Evolutionary conservation across 2,329 filamentous ascomycete genomes (phyloP).

Genomic region (Alternaria sp.): DNA sequence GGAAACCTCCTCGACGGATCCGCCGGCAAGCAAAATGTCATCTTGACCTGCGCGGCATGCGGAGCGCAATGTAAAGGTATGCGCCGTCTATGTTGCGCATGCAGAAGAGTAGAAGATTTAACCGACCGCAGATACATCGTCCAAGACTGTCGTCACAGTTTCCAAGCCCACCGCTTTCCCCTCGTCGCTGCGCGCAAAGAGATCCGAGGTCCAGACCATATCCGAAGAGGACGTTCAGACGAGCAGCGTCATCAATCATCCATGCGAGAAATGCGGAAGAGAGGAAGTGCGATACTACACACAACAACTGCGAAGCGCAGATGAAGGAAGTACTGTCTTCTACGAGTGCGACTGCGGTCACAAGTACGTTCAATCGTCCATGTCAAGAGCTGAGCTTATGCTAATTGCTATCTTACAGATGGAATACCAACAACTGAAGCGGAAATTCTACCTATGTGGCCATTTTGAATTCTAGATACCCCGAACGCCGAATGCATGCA

Average conservation of each 20-base stretch:
- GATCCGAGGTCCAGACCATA: constrained; percentile 82
- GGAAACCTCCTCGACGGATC: constrained; percentile 87
- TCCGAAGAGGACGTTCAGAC: constrained; percentile 78
- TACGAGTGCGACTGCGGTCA: constrained; percentile 87
- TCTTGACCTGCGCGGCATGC: constrained; percentile 84
- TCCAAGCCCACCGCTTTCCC: constrained; percentile 93
- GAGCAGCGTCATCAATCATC: constrained; percentile 70
- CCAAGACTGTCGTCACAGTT: constrained; percentile 77
- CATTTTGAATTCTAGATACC: constrained; percentile 18
- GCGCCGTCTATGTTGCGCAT: not conserved
- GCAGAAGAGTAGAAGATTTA: not conserved
- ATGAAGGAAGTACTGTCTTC: constrained; percentile 93
- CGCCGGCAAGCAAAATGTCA: constrained; percentile 75
- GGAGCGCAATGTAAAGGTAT: constrained; percentile 62
- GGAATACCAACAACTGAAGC: constrained; percentile 68
- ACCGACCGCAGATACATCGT: constrained; percentile 44
- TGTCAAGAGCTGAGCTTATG: constrained; percentile 7
- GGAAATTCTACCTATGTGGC: constrained; percentile 26
- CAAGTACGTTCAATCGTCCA: constrained; percentile 64
- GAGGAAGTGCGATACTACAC: constrained; percentile 85
- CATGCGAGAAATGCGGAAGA: constrained; percentile 80
- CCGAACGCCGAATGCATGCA: constrained; percentile 37
- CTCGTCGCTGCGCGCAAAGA: constrained; percentile 83
- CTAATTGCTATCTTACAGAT: constrained; percentile 44
- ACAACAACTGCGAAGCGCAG: constrained; percentile 86